phyloP scores from a whole-genome alignment of 1,284 basidiomycete genomes.

The Stygiomarasmius scandens region DNA sequence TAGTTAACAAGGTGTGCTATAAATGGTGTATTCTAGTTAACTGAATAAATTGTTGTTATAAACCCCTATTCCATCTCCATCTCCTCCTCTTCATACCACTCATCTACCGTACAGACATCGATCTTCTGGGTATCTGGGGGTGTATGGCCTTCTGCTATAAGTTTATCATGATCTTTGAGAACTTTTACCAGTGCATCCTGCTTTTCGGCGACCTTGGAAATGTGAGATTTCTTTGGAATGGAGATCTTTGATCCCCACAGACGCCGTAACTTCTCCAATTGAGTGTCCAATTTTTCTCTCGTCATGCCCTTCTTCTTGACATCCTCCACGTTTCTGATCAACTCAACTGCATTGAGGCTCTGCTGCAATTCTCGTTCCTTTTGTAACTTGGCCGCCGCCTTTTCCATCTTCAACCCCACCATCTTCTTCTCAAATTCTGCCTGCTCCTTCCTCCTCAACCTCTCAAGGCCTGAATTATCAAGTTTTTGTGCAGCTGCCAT shows the following conservation, averaged over 20 bases:
- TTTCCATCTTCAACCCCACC: conserved; percentile 9
- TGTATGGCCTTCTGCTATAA: background rate
- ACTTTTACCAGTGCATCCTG: conserved; percentile 10
- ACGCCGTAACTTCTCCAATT: conserved; percentile 16
- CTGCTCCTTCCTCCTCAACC: conserved; percentile 4
- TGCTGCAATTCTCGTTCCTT: background rate
- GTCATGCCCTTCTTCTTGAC: conserved; percentile 16
- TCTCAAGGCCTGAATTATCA: conserved; percentile 16
- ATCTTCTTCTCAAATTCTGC: conserved; percentile 5
- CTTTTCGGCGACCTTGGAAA: conserved; percentile 13
- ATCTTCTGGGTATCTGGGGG: background rate
- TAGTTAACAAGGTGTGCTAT: too few relatives aligned
- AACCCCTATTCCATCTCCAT: background rate
- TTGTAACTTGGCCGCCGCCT: background rate
- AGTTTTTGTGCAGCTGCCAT: conserved; percentile 13
- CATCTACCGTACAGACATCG: background rate
- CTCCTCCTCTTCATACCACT: conserved; percentile 2
- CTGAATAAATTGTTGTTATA: background rate
- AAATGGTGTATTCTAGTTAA: background rate
- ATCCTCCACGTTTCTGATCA: conserved; percentile 12
- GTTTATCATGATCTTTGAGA: conserved; percentile 12
- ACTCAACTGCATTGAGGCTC: conserved; percentile 2
- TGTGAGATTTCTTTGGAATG: conserved; percentile 15
- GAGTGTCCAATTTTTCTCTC: conserved; percentile 14
- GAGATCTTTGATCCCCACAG: conserved; percentile 15